These are phyloP conservation scores for Zygosaccharomyces rouxii DNA, from an alignment of 805 yeast genomes.

Conservation along the genomic window DNA sequence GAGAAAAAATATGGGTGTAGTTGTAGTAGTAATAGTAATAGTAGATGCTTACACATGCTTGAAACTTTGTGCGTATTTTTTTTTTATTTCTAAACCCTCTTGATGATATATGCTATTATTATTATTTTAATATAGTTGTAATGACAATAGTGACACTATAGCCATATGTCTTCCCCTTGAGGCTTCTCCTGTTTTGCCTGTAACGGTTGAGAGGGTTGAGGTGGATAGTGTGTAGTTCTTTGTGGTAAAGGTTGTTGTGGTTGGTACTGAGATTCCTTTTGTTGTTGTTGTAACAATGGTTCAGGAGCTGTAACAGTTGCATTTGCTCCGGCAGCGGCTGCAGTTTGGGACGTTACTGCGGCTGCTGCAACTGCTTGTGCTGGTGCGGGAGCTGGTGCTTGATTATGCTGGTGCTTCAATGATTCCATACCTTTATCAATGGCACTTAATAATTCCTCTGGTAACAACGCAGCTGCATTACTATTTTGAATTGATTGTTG, in stretches of 20 bases:
- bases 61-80: not conserved
- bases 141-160: constrained; percentile 11
- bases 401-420: constrained; percentile 23
- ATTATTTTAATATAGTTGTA: constrained; percentile 1
- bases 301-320: constrained; percentile 12
- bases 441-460: constrained; percentile 29
- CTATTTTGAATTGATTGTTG: constrained; percentile 29
- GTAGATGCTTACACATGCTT: constrained; percentile 3
- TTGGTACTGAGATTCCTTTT: constrained; percentile 19
- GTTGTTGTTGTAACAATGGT: constrained; percentile 18
- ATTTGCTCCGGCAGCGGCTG: constrained; percentile 15
- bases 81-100: not conserved
- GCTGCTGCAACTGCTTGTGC: constrained; percentile 17
- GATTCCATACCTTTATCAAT: constrained; percentile 34
- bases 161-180: constrained; percentile 28
- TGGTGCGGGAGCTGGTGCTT: constrained; percentile 13
- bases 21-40: not conserved
- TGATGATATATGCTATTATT: not conserved
- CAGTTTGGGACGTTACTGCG: constrained; percentile 9
- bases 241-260: constrained; percentile 16
- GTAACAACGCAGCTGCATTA: constrained; percentile 26
- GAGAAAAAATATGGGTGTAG: too few species aligned
- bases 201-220: constrained; percentile 18
- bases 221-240: constrained; percentile 22
- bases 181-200: constrained; percentile 27